Evolutionary conservation across 306 rosid genomes (phyloP).

Genomic region (Gleditsia sinensis): DNA sequence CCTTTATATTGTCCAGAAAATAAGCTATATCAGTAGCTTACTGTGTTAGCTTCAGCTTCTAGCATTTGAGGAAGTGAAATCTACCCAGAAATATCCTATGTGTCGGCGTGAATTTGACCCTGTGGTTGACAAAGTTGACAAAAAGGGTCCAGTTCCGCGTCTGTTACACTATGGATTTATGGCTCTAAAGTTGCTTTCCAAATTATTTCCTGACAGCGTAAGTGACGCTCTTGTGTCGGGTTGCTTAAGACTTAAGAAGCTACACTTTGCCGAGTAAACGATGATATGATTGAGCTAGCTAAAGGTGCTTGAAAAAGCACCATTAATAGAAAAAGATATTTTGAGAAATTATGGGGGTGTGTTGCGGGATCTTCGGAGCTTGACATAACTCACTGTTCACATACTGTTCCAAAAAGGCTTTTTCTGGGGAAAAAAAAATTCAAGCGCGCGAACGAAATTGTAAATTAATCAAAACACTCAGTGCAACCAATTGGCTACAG

Average conservation of each 20-base stretch:
- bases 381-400: neutral
- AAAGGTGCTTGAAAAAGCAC: neutral
- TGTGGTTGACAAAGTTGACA: neutral
- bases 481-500: no score
- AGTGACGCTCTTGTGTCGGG: conserved; percentile 15
- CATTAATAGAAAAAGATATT: neutral
- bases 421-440: neutral
- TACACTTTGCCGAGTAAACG: neutral
- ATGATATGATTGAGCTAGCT: neutral
- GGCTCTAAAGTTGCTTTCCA: neutral
- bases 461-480: no score
- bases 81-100: neutral
- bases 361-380: neutral
- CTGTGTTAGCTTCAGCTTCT: neutral
- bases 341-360: neutral
- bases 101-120: neutral
- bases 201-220: neutral
- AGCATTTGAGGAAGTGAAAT: neutral
- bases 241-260: neutral
- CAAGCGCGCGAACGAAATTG: neutral
- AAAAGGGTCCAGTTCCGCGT: conserved; percentile 11
- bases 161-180: neutral
- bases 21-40: neutral
- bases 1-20: no score
- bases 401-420: neutral